phyloP scores from a whole-genome alignment of 2,329 filamentous ascomycete species.

The Aspergillus eucalypticola region DNA sequence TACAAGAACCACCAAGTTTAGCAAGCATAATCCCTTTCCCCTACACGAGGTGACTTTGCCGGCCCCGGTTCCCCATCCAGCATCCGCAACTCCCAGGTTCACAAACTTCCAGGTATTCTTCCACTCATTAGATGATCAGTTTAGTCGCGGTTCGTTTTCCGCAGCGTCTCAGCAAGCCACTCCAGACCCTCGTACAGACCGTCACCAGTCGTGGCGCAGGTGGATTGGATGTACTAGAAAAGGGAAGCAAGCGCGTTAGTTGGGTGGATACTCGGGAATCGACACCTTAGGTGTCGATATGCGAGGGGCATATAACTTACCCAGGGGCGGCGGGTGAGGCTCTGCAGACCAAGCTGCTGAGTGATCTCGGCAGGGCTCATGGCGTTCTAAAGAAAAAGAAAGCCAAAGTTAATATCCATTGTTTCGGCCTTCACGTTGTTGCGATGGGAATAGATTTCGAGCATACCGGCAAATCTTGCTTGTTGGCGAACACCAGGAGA shows the following conservation, averaged over 20 bases:
- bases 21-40: constrained; percentile 30
- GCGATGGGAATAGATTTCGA: background rate
- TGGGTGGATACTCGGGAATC: background rate
- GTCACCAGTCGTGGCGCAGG: constrained; percentile 97
- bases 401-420: constrained; percentile 10
- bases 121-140: constrained; percentile 36
- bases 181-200: constrained; percentile 99
- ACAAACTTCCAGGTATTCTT: constrained; percentile 37
- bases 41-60: constrained; percentile 32
- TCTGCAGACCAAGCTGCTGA: constrained; percentile 99
- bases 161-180: constrained; percentile 81
- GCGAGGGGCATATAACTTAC: constrained; percentile 61
- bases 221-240: constrained; percentile 93
- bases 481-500: constrained; percentile 98
- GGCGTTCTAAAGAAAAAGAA: constrained; percentile 68
- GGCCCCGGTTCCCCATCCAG: constrained; percentile 37
- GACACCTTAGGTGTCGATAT: background rate
- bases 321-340: constrained; percentile 97
- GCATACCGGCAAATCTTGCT: constrained; percentile 93
- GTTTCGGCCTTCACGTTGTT: too few relatives aligned
- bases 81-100: constrained; percentile 38
- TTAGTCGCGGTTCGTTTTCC: constrained; percentile 63
- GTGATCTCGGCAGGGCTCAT: constrained; percentile 99
- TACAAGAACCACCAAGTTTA: constrained; percentile 33
- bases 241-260: background rate